Evolutionary conservation across 2,329 filamentous ascomycete species (phyloP).

Genomic region (Beauveria pseudobassiana): DNA sequence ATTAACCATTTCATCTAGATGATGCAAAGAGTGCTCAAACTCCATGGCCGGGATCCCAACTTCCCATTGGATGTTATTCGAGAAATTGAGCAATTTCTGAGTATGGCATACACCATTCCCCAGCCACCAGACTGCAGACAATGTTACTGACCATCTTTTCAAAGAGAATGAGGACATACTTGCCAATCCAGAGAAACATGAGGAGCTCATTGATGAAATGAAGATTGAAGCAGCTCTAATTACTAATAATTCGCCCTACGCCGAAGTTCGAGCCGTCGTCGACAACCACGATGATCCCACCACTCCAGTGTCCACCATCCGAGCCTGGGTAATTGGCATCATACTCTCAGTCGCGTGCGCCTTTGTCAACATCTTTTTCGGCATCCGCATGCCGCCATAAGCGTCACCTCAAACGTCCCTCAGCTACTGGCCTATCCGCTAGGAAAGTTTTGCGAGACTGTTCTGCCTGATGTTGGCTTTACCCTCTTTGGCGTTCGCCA

Average conservation of each 20-base stretch:
- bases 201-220: slow-evolving; percentile 22
- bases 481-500: slow-evolving; percentile 28
- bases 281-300: slow-evolving; percentile 33
- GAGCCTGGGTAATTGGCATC: slow-evolving; percentile 31
- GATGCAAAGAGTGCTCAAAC: slow-evolving; percentile 26
- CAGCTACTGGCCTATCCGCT: slow-evolving; percentile 33
- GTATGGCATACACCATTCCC: slow-evolving; percentile 17
- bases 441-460: slow-evolving; percentile 26
- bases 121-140: neutral
- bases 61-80: slow-evolving; percentile 28
- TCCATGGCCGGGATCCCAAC: slow-evolving; percentile 31
- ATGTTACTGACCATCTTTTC: neutral
- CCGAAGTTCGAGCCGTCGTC: slow-evolving; percentile 39
- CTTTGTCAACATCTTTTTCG: slow-evolving; percentile 31
- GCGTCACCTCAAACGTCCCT: slow-evolving; percentile 31
- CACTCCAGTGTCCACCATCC: slow-evolving; percentile 33
- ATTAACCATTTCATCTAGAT: slow-evolving; percentile 17
- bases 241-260: slow-evolving; percentile 29
- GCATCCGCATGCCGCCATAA: slow-evolving; percentile 32
- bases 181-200: slow-evolving; percentile 19
- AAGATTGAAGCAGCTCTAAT: slow-evolving; percentile 26
- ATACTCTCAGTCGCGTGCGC: slow-evolving; percentile 25
- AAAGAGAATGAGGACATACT: slow-evolving; percentile 14
- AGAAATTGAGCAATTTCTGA: slow-evolving; percentile 29
- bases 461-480: slow-evolving; percentile 27